Evolutionary conservation across 208 protist genomes (phyloP), one percentile per base, ranked within the genome.

Genomic region (Acanthamoeba lenticulata): DNA sequence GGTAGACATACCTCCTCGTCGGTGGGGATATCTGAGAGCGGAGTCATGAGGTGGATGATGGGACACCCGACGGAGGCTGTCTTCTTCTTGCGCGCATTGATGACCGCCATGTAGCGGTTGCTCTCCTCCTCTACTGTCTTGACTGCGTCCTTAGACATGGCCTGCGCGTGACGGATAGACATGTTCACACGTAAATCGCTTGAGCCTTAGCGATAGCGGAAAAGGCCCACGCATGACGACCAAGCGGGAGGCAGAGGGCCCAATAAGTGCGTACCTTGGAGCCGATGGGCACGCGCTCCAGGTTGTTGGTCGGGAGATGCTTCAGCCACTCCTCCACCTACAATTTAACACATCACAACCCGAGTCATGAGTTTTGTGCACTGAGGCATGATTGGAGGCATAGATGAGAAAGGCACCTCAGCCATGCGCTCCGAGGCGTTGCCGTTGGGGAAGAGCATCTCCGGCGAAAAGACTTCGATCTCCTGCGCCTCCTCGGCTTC

Each of bases 401-500:
- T 19, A 49, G 15, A 49, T 49, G 15, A 49, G 45, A 49, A 74
- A 40, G 3, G 19, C 52, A 88, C 77, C 77, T 88, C 77, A 0
- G 34, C 32, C 47, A 88, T 60, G 47, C 77, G 77, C 32, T 88
- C 77, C 9, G 47, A 13, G 21, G 42, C 45, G 24, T 88, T 88
- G 34, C 79, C 79, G 19, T 40, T 69, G n/a, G 55, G 29, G 55
- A 92, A 92, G 52, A 62, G 57, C 60, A 74, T 44, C 36, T 72
- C 86, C 32, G 86, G 86, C 6, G 86, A 62, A 34, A 92, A 92
- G 60, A 92, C 86, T 92, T 92, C 86, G 60, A 92, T 72, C 24
- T 92, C 86, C 42, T 92, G 86, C 7, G 86, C 86, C 3, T 92
- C 86, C 7, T 92, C 86, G 1, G 40, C 42, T 42, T 94, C 79